Percentiles rank a stretch among this genome's conserved stretches.
Conservation (phyloP, 2,329 filamentous ascomycete species). For the Curvularia hawaiiensis region DNA sequence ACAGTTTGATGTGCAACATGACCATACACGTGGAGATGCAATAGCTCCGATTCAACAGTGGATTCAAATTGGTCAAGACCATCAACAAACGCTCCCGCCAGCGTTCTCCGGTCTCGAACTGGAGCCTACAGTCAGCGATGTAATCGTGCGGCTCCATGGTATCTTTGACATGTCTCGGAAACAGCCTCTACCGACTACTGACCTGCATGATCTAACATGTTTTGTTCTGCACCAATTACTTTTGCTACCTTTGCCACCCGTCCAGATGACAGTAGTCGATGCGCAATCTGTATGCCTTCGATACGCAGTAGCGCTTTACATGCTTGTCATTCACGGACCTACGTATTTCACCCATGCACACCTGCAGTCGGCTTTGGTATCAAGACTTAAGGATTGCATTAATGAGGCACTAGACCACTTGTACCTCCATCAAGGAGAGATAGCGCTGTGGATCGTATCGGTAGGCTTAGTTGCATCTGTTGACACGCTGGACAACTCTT, state of each 20-base stretch:
- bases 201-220: slow-evolving; percentile 61
- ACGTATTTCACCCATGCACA: slow-evolving; percentile 61
- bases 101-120: slow-evolving; percentile 33
- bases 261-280: slow-evolving; percentile 19
- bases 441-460: slow-evolving; percentile 5
- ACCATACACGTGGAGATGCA: slow-evolving; percentile 55
- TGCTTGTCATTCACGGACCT: slow-evolving; percentile 60
- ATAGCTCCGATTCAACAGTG: slow-evolving; percentile 58
- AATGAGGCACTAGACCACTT: neutral
- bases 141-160: slow-evolving; percentile 52
- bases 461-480: slow-evolving; percentile 10
- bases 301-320: slow-evolving; percentile 55
- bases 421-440: neutral
- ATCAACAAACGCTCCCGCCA: slow-evolving; percentile 12
- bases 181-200: slow-evolving; percentile 46
- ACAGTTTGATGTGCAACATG: slow-evolving; percentile 60
- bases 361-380: slow-evolving; percentile 21
- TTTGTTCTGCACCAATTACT: slow-evolving; percentile 60
- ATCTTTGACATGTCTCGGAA: slow-evolving; percentile 49
- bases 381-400: slow-evolving; percentile 19
- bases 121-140: slow-evolving; percentile 44
- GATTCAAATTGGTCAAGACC: slow-evolving; percentile 41
- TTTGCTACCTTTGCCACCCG: slow-evolving; percentile 14
- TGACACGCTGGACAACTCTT: neutral
- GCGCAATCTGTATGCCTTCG: slow-evolving; percentile 45